phyloP scores from a whole-genome alignment of 1,139 yeast species.

The Yamadazyma membranifaciens region DNA sequence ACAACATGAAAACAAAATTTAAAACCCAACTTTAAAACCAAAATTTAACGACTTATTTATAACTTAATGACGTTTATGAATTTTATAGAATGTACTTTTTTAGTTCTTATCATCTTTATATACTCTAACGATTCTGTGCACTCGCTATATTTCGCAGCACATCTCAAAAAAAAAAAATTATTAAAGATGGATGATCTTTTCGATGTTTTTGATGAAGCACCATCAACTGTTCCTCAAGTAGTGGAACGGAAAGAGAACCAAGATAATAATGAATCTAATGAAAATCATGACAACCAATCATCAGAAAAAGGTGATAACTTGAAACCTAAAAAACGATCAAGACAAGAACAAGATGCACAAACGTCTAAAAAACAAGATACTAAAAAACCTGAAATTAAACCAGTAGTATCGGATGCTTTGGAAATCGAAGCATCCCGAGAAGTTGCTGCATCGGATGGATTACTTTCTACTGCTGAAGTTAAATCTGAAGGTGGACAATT shows the following conservation, averaged over 20 bases:
- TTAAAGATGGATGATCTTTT: slow-evolving; percentile 54
- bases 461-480: slow-evolving; percentile 39
- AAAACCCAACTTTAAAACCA: no score
- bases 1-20: slow-evolving; percentile 7
- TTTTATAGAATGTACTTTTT: background rate
- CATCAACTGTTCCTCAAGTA: slow-evolving; percentile 38
- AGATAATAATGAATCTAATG: slow-evolving; percentile 4
- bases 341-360: slow-evolving; percentile 12
- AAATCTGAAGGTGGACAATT: slow-evolving; percentile 52
- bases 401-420: slow-evolving; percentile 84
- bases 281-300: slow-evolving; percentile 8
- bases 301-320: background rate
- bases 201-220: slow-evolving; percentile 65
- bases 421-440: slow-evolving; percentile 92
- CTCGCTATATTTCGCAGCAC: slow-evolving; percentile 2
- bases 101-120: no score
- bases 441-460: slow-evolving; percentile 76
- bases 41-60: background rate
- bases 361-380: slow-evolving; percentile 17
- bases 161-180: slow-evolving; percentile 13
- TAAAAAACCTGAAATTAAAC: slow-evolving; percentile 38
- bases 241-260: slow-evolving; percentile 12
- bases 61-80: background rate
- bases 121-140: no score
- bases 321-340: slow-evolving; percentile 11